A percentile compares a stretch with the other conserved stretches of the same genome.
These are phyloP conservation scores for Trametes punicea DNA, from an alignment of 768 basidiomycete species.

Conservation along the genomic window DNA sequence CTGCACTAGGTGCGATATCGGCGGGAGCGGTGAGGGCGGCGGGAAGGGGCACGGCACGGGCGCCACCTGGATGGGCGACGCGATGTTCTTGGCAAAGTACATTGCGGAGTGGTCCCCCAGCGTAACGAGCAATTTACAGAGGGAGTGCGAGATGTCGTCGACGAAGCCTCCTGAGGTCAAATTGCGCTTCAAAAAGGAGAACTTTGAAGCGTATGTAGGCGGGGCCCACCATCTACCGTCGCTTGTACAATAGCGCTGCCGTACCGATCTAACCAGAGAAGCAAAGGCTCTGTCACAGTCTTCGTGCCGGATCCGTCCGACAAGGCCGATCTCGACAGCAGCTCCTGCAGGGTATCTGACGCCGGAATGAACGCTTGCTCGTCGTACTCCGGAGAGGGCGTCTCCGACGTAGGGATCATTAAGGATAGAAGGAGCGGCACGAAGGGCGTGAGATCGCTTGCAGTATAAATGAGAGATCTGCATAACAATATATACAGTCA, in stretches of 20 bases:
- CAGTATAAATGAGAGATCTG: not conserved
- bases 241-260: constrained; percentile 48
- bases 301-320: constrained; percentile 65
- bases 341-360: constrained; percentile 72
- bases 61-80: constrained; percentile 38
- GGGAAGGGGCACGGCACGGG: constrained; percentile 22
- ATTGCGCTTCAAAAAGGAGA: not conserved
- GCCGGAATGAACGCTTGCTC: constrained; percentile 58
- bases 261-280: constrained; percentile 68
- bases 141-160: constrained; percentile 58
- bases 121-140: constrained; percentile 79
- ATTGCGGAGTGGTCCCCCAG: constrained; percentile 83
- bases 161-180: constrained; percentile 38
- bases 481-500: not conserved
- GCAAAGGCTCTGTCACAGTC: constrained; percentile 78
- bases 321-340: constrained; percentile 71
- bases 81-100: constrained; percentile 71
- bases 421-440: constrained; percentile 60
- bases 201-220: not conserved
- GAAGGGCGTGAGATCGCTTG: constrained; percentile 68
- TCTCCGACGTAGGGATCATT: constrained; percentile 29
- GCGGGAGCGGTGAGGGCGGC: constrained; percentile 14
- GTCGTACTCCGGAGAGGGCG: constrained; percentile 34
- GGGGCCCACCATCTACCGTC: constrained; percentile 34
- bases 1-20: constrained; percentile 42